Evolutionary conservation across 2,329 filamentous ascomycete genomes (phyloP), one percentile per base, ranked within the genome.

Genomic region (Capronia americana): DNA sequence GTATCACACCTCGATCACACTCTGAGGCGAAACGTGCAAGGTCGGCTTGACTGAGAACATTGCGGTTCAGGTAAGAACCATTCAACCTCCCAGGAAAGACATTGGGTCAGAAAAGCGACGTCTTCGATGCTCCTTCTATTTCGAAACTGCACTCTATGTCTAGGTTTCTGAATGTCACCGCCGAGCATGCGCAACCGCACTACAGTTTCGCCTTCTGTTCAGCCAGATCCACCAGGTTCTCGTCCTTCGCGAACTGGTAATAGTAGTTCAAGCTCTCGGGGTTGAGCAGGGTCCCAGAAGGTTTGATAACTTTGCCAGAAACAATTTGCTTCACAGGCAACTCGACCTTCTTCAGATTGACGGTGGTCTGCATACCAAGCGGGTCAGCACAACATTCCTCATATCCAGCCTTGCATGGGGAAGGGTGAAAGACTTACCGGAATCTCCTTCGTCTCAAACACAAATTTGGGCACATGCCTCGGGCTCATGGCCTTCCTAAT

Each of bases 321-420:
- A 95, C 88, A 68, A 95, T 94, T 74, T 92, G 89, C 79, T 95
- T 95, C 28, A 95, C 90, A 0, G 91, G 91, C 57, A 95, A 73
- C 75, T 95, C 92, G 2, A 95, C 91, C 77, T 95, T 95, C 77
- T 95, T 95, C 54, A 91, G 78, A 74, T 94, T 95, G 68, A 95
- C 88, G 0, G 92, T 95, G 0, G 88, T 90, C 88, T 92, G 56
- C 38, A 44, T 44, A 28, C 4, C 48, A 26, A 26, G 38, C 14
- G 20, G 20, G 20, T 51, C 48, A 51, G 48, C 20, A 51, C 10
- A 17, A 28, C 48, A 23, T 26, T 12, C 48, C 48, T 23, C 48
- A 5, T 8, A 51, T 51, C 20, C 8, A 14, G 48, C 24, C 48
- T 51, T 26, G 48, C 20, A 51, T 51, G 11, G 11, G 17, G 34